phyloP scores from a whole-genome alignment of 1,139 yeast genomes.

The Yamadazyma diospyri region DNA sequence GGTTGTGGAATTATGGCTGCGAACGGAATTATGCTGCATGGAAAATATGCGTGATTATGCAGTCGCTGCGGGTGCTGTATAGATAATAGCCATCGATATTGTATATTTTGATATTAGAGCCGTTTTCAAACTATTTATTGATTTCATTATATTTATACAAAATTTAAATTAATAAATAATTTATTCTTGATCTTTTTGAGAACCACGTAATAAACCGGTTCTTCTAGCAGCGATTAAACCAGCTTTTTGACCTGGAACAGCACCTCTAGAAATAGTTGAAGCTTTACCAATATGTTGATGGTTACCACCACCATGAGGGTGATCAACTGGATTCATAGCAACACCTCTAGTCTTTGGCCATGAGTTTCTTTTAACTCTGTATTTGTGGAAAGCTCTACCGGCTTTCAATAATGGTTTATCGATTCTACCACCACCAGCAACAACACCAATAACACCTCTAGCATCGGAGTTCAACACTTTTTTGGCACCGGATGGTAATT shows the following conservation, averaged over 20 bases:
- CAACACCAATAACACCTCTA: no score
- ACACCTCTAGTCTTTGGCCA: conserved; percentile 99
- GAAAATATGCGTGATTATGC: no score
- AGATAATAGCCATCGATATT: no score
- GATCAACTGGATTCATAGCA: conserved; percentile 99
- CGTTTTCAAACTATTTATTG: conserved; percentile 9
- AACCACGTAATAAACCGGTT: conserved; percentile 99
- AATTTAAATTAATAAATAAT: conserved; percentile 18
- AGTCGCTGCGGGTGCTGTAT: no score
- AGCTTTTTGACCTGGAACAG: conserved; percentile 99
- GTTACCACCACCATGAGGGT: conserved; percentile 99
- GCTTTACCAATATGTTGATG: conserved; percentile 99
- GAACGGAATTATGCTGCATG: no score
- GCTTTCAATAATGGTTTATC: conserved; percentile 99
- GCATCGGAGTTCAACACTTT: conserved; percentile 92
- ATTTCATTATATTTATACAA: conserved; percentile 14
- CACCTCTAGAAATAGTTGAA: conserved; percentile 97
- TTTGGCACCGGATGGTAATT: conserved; percentile 99
- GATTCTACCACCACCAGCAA: conserved; percentile 99
- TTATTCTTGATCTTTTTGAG: conserved; percentile 90
- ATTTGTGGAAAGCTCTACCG: conserved; percentile 99
- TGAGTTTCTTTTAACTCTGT: conserved; percentile 97
- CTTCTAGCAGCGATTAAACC: conserved; percentile 99
- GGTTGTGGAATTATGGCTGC: no score
- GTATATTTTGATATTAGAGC: conserved; percentile 11